Evolutionary conservation across 805 yeast species (phyloP), one percentile per base, ranked within the genome.

Genomic region (Candida morakotiae): DNA sequence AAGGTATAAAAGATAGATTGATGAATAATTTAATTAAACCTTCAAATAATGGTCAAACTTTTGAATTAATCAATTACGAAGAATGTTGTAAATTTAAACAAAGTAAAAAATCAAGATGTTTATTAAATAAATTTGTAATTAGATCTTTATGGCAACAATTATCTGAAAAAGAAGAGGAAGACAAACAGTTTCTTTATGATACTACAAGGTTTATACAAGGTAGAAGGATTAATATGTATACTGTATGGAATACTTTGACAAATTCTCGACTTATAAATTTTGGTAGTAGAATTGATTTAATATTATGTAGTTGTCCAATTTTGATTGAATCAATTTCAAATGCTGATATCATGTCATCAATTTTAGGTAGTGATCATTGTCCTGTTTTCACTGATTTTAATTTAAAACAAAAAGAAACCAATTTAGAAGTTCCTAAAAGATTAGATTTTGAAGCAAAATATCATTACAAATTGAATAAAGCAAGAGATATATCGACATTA

Each of bases 311-410:
- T 18, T 39, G 48, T 10, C 43, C 59, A 7, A 47, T 45, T 0
- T 43, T 83, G 32, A 48, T 61, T 3, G 38, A 51, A 0, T 27
- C 38, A 7, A 53, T 73, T 1, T 43, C 52, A 3, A 57, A 67
- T 30, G 71, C 78, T 0, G 73, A 73, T 43, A 84, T 85, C n/a
- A 72, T 84, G 73, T 81, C 87, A 0, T 69, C 69, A 30, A 49
- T 89, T 1, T 64, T 74, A 55, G 98, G 98, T 0, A 87, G 96
- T 0, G 98, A 91, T 56, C 98, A 91, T 59, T 91, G 98, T 57
- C 98, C 98, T 0, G 77, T 87, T 0, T 87, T 57, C 51, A 71
- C 87, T 1, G 97, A 87, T 55, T 51, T 88, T 30, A n/a, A 31
- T 16, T 3, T 26, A 17, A 20, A 19, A 9, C 6, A 20, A 13